Evolutionary conservation across 2,329 filamentous ascomycete genomes (phyloP).

Genomic region (Aspergillus sp.): DNA sequence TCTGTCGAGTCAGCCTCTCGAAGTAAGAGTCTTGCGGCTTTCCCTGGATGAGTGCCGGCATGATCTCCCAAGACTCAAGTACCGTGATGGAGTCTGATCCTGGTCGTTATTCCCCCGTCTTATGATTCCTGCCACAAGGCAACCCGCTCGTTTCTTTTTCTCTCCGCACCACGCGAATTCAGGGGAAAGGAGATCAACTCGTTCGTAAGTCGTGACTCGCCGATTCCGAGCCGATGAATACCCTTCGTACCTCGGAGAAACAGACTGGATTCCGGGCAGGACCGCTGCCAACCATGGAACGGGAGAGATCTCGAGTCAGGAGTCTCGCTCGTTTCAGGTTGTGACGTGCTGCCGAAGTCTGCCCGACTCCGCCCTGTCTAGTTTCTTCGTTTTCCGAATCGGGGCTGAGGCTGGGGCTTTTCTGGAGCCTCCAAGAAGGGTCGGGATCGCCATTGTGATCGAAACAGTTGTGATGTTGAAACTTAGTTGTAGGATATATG

Average conservation of each 20-base stretch:
- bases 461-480: not conserved
- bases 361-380: too few species aligned
- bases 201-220: too few species aligned
- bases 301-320: not conserved
- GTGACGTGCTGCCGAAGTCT: too few species aligned
- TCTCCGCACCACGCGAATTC: not conserved
- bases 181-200: not conserved
- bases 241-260: not conserved
- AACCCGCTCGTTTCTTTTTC: not conserved
- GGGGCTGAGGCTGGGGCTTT: not conserved
- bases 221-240: too few species aligned
- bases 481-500: not conserved
- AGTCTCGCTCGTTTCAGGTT: not conserved
- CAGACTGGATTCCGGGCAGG: too few species aligned
- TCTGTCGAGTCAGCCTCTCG: too few species aligned
- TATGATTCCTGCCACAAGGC: not conserved
- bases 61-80: not conserved
- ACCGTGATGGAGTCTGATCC: not conserved
- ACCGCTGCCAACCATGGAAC: too few species aligned
- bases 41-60: too few species aligned
- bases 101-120: too few species aligned
- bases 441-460: not conserved
- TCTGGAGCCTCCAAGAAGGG: not conserved
- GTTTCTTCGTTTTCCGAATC: not conserved
- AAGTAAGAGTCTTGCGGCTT: too few species aligned